phyloP scores from a whole-genome alignment of 177 flowering plant species.

The Tripterygium wilfordii region DNA sequence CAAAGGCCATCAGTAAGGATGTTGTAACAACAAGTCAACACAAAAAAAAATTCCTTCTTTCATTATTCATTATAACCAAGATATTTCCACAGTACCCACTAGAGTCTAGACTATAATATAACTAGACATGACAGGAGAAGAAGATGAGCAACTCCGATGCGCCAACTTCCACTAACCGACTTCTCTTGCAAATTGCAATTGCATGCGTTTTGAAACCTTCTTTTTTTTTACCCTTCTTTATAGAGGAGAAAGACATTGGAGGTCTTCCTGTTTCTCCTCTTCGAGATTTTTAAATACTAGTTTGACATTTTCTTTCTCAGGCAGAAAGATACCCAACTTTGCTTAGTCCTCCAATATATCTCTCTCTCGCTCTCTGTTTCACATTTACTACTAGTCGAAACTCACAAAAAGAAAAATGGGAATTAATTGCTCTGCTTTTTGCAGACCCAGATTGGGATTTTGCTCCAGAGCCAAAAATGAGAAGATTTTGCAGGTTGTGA shows the following conservation, averaged over 20 bases:
- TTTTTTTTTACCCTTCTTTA: background rate
- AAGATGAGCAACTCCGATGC: too few relatives aligned
- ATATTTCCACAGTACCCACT: background rate
- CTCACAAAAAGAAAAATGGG: constrained; percentile 12
- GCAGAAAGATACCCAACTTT: too few relatives aligned
- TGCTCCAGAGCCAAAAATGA: constrained; percentile 1
- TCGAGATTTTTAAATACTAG: background rate
- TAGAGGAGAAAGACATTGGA: background rate
- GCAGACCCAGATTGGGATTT: background rate
- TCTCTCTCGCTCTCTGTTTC: too few relatives aligned
- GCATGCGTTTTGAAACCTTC: constrained; percentile 25
- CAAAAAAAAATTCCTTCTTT: too few relatives aligned
- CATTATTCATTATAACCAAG: too few relatives aligned
- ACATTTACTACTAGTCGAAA: background rate
- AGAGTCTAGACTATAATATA: background rate
- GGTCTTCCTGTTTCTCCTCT: background rate
- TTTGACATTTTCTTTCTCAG: background rate
- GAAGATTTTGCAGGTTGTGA: constrained; percentile 25
- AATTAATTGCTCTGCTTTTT: constrained; percentile 7
- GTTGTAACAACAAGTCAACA: too few relatives aligned
- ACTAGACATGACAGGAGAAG: background rate
- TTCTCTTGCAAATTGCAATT: too few relatives aligned
- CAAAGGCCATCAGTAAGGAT: too few relatives aligned
- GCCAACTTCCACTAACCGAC: constrained; percentile 19
- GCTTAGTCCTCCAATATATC: too few relatives aligned